phyloP scores from a whole-genome alignment of 768 basidiomycete species.

The Leccinum ochraceum region DNA sequence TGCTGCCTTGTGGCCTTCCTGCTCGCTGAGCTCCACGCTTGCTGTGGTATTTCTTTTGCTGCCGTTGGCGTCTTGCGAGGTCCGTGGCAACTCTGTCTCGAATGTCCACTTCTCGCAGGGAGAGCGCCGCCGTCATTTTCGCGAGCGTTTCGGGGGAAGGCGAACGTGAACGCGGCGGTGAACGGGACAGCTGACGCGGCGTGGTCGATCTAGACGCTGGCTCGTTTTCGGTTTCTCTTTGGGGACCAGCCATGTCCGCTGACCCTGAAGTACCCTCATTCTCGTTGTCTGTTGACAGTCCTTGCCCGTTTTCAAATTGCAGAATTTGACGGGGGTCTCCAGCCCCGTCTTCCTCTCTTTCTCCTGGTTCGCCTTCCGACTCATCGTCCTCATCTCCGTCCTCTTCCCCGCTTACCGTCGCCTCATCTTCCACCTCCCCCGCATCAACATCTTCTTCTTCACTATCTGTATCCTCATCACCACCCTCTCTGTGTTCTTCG shows the following conservation, averaged over 20 bases:
- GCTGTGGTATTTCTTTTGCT: conserved; percentile 78
- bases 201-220: conserved; percentile 30
- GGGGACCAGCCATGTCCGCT: conserved; percentile 1
- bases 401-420: conserved; percentile 27
- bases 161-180: conserved; percentile 53
- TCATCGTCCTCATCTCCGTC: conserved; percentile 38
- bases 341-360: conserved; percentile 34
- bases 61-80: conserved; percentile 59
- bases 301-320: conserved; percentile 17
- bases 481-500: conserved; percentile 34
- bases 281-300: background rate
- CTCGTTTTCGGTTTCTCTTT: conserved; percentile 13
- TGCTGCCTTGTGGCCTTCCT: conserved; percentile 46
- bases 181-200: conserved; percentile 46
- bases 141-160: conserved; percentile 43
- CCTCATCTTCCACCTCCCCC: conserved; percentile 40
- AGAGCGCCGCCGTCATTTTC: conserved; percentile 45
- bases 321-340: conserved; percentile 13
- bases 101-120: conserved; percentile 42
- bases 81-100: conserved; percentile 63
- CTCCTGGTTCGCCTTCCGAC: conserved; percentile 40
- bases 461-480: conserved; percentile 29
- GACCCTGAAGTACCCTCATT: conserved; percentile 4
- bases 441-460: conserved; percentile 41
- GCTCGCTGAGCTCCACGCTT: conserved; percentile 62